phyloP scores from a whole-genome alignment of 2,329 filamentous ascomycete genomes.

The Phyllosticta capitalensis region DNA sequence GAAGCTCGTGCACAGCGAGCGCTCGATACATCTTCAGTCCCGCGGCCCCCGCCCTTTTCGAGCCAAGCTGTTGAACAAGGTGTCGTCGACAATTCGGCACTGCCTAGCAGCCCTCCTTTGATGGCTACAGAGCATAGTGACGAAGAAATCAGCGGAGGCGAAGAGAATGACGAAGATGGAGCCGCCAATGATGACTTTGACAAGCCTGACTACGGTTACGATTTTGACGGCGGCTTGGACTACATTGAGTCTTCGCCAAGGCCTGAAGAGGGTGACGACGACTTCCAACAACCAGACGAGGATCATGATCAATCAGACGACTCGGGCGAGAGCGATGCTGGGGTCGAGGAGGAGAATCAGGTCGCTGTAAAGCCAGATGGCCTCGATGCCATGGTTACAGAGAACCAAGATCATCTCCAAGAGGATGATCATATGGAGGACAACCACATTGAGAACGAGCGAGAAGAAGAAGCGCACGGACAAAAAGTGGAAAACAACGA shows the following conservation, averaged over 20 bases:
- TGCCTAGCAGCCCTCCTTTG: constrained; percentile 29
- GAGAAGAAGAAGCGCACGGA: too few relatives aligned
- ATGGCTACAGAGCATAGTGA: constrained; percentile 17
- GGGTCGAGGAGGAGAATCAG: background rate
- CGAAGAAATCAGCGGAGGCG: constrained; percentile 17
- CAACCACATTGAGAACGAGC: background rate
- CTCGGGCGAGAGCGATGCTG: background rate
- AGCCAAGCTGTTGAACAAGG: constrained; percentile 14
- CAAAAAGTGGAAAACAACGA: background rate
- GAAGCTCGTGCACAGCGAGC: constrained; percentile 12
- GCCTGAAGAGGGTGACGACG: background rate
- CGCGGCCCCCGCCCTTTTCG: constrained; percentile 20
- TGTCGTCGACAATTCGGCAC: constrained; percentile 18
- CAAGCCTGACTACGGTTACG: constrained; percentile 6
- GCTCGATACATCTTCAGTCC: constrained; percentile 13
- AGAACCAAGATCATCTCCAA: background rate
- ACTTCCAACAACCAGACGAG: background rate
- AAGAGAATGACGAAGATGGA: background rate
- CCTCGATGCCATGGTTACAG: background rate
- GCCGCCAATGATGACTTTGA: constrained; percentile 8
- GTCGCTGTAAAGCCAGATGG: background rate
- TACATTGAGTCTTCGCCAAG: constrained; percentile 4
- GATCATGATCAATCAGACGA: background rate
- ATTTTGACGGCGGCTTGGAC: background rate
- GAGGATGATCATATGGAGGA: background rate